phyloP scores from a whole-genome alignment of 1,139 yeast genomes.

The Kluyveromyces sp. region DNA sequence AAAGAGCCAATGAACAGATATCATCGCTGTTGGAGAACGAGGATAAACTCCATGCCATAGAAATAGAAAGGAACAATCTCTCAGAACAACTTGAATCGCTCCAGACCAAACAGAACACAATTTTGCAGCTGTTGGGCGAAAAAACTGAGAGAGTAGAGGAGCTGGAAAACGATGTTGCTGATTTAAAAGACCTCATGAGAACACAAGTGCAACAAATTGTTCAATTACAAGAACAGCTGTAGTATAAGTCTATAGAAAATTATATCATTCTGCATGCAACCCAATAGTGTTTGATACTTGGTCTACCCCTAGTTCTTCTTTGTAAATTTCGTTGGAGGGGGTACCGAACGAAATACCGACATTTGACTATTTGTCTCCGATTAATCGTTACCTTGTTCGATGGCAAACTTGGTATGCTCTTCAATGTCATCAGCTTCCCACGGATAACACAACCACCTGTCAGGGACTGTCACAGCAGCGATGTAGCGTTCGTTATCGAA shows the following conservation, averaged over 20 bases:
- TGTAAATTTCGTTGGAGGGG: too few species aligned
- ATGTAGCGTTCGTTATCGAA: conserved; percentile 44
- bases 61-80: conserved; percentile 35
- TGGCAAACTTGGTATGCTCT: conserved; percentile 67
- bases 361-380: too few species aligned
- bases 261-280: not conserved
- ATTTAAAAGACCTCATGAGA: conserved; percentile 73
- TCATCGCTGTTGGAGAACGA: conserved; percentile 50
- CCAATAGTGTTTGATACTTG: not conserved
- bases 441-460: conserved; percentile 57
- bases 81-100: conserved; percentile 37
- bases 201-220: conserved; percentile 84
- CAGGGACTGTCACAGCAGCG: conserved; percentile 49
- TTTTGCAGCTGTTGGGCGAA: conserved; percentile 77
- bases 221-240: conserved; percentile 44
- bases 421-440: conserved; percentile 78
- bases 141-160: conserved; percentile 84
- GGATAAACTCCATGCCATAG: conserved; percentile 39
- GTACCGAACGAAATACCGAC: too few species aligned
- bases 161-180: conserved; percentile 78
- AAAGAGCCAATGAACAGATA: conserved; percentile 60
- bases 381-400: conserved; percentile 54
- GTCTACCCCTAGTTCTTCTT: not conserved
- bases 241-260: conserved; percentile 6
- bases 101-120: conserved; percentile 45